phyloP scores from a whole-genome alignment of 2,329 filamentous ascomycete genomes.

The Hypoxylon sp. region DNA sequence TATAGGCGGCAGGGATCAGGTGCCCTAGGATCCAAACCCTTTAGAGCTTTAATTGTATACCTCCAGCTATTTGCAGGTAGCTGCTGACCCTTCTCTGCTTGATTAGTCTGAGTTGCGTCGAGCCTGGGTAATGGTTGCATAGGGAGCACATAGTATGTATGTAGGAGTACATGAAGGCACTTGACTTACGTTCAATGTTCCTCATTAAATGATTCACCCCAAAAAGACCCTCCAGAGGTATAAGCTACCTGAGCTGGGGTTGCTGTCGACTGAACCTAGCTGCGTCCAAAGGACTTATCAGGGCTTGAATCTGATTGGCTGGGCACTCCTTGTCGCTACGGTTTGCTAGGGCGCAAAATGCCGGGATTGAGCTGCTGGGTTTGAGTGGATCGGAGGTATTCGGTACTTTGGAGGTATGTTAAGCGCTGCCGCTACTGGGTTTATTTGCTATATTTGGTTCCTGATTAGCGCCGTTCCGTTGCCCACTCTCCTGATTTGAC shows the following conservation, averaged over 20 bases:
- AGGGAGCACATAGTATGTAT: conserved; percentile 5
- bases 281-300: conserved; percentile 19
- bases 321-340: conserved; percentile 21
- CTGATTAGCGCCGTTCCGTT: conserved; percentile 50
- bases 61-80: too few species aligned
- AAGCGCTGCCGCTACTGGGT: conserved; percentile 50
- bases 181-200: conserved; percentile 38
- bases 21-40: conserved; percentile 37
- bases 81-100: conserved; percentile 35
- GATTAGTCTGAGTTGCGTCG: conserved; percentile 31
- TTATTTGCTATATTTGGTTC: conserved; percentile 44
- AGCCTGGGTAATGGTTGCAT: conserved; percentile 21
- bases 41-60: conserved; percentile 31
- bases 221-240: conserved; percentile 23
- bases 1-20: conserved; percentile 43
- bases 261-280: conserved; percentile 31
- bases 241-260: conserved; percentile 36
- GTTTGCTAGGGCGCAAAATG: conserved; percentile 41
- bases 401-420: conserved; percentile 45
- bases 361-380: conserved; percentile 32
- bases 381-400: conserved; percentile 40
- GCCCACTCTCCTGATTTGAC: conserved; percentile 43
- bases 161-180: conserved; percentile 7
- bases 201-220: conserved; percentile 26
- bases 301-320: conserved; percentile 42